A percentile compares a stretch with the other conserved stretches of the same genome.
Conservation (phyloP, 129 eudicot species). For the Artemisia annua region DNA sequence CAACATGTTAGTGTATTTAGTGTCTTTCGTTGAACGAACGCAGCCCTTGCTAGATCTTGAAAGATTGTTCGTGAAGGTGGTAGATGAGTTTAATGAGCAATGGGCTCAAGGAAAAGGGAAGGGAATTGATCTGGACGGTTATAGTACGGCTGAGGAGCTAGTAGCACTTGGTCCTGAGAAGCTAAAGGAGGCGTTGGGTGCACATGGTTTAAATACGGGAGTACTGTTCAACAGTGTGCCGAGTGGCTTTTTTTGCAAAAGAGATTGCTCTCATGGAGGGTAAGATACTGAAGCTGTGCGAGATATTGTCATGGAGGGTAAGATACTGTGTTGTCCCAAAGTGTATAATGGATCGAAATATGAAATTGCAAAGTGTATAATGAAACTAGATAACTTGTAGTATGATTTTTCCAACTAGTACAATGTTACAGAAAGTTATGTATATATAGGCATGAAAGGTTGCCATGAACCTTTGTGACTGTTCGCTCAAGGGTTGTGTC, state of each 20-base stretch:
- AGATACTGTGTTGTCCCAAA: no score
- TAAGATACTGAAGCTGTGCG: neutral
- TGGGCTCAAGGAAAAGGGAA: neutral
- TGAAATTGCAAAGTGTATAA: no score
- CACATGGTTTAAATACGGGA: neutral
- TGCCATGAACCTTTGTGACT: no score
- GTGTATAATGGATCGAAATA: no score
- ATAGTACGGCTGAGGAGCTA: neutral
- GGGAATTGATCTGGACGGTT: neutral
- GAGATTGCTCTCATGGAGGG: neutral
- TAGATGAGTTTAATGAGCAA: neutral
- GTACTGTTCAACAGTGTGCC: neutral
- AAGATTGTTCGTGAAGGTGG: neutral
- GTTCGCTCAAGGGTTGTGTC: no score
- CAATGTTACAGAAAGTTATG: no score
- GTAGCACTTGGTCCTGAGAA: neutral
- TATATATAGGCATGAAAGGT: no score
- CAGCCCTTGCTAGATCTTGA: neutral
- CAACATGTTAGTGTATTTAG: neutral
- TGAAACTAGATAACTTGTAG: no score
- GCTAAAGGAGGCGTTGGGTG: neutral
- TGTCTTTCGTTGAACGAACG: neutral
- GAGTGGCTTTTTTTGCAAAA: neutral
- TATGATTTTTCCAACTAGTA: no score
- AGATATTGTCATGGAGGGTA: neutral